These are phyloP conservation scores for Ophiosphaerella herpotricha DNA, from an alignment of 2,329 filamentous ascomycete species.

Conservation along the genomic window DNA sequence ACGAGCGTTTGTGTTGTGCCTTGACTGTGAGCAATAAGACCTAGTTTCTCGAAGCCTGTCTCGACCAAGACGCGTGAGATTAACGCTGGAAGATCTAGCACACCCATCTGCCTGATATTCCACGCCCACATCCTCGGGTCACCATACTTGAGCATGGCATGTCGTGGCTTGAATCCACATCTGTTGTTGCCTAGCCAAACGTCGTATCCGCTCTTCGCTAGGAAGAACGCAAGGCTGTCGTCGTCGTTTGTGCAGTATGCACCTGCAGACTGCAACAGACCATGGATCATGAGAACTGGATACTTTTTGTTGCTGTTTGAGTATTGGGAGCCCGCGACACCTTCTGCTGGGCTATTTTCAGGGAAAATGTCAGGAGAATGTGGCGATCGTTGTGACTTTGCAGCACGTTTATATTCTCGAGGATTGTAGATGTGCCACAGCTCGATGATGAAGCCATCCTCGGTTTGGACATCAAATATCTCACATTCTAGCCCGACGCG, in stretches of 20 bases:
- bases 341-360: conserved; percentile 29
- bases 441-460: conserved; percentile 89
- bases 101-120: conserved; percentile 94
- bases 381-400: conserved; percentile 55
- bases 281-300: conserved; percentile 85
- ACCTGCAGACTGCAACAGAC: conserved; percentile 83
- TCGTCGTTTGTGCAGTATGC: conserved; percentile 92
- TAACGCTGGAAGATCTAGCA: conserved; percentile 83
- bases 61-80: conserved; percentile 78
- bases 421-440: conserved; percentile 92
- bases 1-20: conserved; percentile 89
- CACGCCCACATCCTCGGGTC: conserved; percentile 96
- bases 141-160: conserved; percentile 68
- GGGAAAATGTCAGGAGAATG: conserved; percentile 68
- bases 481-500: conserved; percentile 87
- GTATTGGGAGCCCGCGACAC: conserved; percentile 32
- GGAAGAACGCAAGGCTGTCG: conserved; percentile 84
- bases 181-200: conserved; percentile 96
- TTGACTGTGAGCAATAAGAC: conserved; percentile 85
- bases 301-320: conserved; percentile 64
- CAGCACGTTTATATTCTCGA: conserved; percentile 65
- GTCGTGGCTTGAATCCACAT: conserved; percentile 80
- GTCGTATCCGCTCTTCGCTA: conserved; percentile 90
- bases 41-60: conserved; percentile 82
- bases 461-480: conserved; percentile 81